Evolutionary conservation across 805 yeast genomes (phyloP).

Genomic region (Lachancea sp.): DNA sequence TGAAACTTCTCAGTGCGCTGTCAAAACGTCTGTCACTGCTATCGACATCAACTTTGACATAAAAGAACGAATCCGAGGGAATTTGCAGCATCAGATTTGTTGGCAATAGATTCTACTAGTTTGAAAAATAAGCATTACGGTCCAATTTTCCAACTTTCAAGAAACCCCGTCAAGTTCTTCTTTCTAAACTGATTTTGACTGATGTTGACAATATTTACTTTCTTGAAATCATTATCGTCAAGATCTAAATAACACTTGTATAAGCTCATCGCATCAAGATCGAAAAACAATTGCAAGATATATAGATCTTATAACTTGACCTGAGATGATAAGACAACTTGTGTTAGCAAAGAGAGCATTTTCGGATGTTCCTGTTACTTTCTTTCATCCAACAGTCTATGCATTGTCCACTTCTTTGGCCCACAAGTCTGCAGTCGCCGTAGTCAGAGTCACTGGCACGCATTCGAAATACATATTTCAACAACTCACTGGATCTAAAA

Average conservation of each 20-base stretch:
- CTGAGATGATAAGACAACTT: neutral
- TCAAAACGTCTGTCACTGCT: neutral
- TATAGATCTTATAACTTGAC: neutral
- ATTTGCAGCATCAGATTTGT: too few species aligned
- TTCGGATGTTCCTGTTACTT: conserved; percentile 8
- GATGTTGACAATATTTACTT: too few species aligned
- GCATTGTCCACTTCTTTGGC: conserved; percentile 84
- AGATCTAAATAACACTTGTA: neutral
- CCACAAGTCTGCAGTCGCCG: conserved; percentile 73
- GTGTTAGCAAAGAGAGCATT: neutral
- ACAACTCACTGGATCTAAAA: conserved; percentile 38
- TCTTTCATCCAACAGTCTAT: conserved; percentile 61
- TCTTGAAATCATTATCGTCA: too few species aligned
- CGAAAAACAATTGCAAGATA: neutral
- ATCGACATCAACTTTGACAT: too few species aligned
- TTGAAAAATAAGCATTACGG: too few species aligned
- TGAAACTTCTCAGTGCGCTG: neutral
- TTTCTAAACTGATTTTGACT: too few species aligned
- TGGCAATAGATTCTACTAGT: too few species aligned
- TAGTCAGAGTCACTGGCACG: conserved; percentile 76
- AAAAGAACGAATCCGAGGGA: too few species aligned
- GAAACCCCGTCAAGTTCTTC: too few species aligned
- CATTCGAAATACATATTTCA: conserved; percentile 42
- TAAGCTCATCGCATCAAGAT: neutral
- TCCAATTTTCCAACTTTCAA: too few species aligned